Base-by-base conservation (phyloP, 2,329 filamentous ascomycete genomes). In the Xylariaceae sp. region DNA sequence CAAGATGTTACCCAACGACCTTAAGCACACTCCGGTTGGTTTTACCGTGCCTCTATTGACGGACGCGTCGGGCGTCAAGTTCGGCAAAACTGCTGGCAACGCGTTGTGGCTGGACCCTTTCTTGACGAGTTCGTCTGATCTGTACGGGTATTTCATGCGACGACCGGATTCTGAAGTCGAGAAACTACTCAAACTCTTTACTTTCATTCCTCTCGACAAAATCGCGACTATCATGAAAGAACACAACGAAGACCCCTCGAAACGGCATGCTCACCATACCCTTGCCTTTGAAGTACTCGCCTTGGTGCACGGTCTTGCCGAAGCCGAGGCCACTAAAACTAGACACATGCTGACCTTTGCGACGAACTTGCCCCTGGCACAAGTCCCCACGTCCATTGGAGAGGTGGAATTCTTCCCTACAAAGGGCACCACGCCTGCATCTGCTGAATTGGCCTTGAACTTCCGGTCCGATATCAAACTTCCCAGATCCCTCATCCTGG, bases 1-100 rank as follows among this genome's bases (percentile, higher is more conserved):
- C 54, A 64, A 3, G 42, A 69, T 61, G 60, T 68, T 80, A 47
- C 73, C 76, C 12, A 56, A 67, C 1, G 73, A 70, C 35, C 72
- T 74, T 62, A 65, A 75, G 3, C 70, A 82, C 61, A 77, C 79
- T 12, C 89, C 91, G 0, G 81, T 92, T 58, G 94, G 94, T 6
- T 87, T 99, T 62, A 97, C 94, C 0, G 90, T 92, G 0, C 94
- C 94, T 0, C 80, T 99, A 1, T 76, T 99, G 39, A 96, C 91
- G 0, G 91, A 92, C 50, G 78, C 88, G 1, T 82, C 88, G 0
- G 94, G 94, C 19, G 84, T 83, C 67, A 99, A 99, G 71, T 91
- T 97, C 64, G 94, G 94, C 50, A 99, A 99, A 75, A 95, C 86
- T 59, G 88, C 90, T 1, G 92, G 91, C 30, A 97, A 97, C 69